A percentile compares a stretch with the other conserved stretches of the same genome.
Evolutionary conservation across 345 rosid species (phyloP).

Genomic region (Erucastrum elatum): DNA sequence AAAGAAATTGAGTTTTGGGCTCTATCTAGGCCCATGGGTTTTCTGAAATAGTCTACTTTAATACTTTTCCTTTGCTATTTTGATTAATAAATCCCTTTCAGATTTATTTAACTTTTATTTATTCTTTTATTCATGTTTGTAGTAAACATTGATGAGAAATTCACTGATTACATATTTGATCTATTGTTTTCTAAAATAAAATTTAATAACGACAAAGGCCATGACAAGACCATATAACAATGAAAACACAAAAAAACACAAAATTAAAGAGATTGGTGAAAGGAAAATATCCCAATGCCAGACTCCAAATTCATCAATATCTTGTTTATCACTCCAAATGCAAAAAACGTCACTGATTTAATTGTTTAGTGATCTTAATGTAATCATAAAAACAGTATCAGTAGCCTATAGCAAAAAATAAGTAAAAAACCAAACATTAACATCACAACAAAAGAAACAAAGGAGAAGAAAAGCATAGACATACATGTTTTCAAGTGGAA

Average conservation of each 20-base stretch:
- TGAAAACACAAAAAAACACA: too few relatives aligned
- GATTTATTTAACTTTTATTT: too few relatives aligned
- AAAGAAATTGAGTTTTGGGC: neutral
- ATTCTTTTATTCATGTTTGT: neutral
- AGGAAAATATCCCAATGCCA: neutral
- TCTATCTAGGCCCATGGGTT: neutral
- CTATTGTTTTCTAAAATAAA: too few relatives aligned
- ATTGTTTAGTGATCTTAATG: neutral
- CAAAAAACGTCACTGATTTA: neutral
- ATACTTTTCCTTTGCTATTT: neutral
- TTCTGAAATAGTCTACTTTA: neutral
- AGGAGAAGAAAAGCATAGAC: neutral
- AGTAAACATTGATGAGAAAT: neutral
- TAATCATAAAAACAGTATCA: neutral
- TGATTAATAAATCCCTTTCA: neutral
- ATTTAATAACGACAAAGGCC: neutral
- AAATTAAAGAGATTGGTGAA: too few relatives aligned
- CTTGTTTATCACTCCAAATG: too few relatives aligned
- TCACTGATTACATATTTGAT: neutral
- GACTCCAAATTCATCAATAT: neutral
- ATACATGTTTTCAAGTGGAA: neutral
- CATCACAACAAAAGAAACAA: neutral
- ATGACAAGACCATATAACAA: neutral
- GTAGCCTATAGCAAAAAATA: neutral
- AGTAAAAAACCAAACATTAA: neutral